Base-by-base conservation (phyloP, 139 green algal genomes). In the Diplosphaera chodatii region DNA sequence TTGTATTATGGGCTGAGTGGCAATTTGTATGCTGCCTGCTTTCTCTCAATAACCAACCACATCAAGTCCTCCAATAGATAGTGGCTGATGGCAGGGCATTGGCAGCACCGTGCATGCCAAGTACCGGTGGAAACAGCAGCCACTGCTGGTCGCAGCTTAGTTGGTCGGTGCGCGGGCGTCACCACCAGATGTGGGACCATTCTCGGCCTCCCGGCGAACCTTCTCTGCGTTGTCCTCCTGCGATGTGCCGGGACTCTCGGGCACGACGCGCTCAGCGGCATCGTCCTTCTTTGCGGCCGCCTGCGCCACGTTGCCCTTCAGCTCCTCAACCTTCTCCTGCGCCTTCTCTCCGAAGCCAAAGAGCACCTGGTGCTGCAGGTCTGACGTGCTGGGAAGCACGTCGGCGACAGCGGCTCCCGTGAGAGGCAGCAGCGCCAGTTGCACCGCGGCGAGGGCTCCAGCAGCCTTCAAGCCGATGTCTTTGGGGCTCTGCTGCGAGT, bases 361-460 rank as follows among this genome's bases (percentile, higher is more conserved):
- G 48, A 59, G n/a, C n/a, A n/a, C n/a, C n/a, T n/a, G n/a, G n/a
- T n/a, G n/a, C n/a, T n/a, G n/a, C n/a, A n/a, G n/a, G n/a, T n/a
- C n/a, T n/a, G n/a, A n/a, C n/a, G n/a, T n/a, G n/a, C n/a, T n/a
- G n/a, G n/a, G n/a, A n/a, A n/a, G n/a, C n/a, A n/a, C n/a, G n/a
- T n/a, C n/a, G n/a, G n/a, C n/a, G n/a, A n/a, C n/a, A n/a, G n/a
- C n/a, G n/a, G n/a, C 16, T 55, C 64, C 64, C 15, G 64, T 5
- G 31, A 41, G 20, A 16, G 64, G 64, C 13, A 69, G 64, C 31
- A 69, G 31, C 31, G 31, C 64, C 33, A 69, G 64, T 32, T 69
- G 64, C 10, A 21, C 64, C 20, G 64, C 64, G 21, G 64, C 64
- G 16, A 69, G 16, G 28, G 64, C 64, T 8, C 64, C 31, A 41